phyloP scores from a whole-genome alignment of 78 protist species.

The Speleostelium caveatum region DNA sequence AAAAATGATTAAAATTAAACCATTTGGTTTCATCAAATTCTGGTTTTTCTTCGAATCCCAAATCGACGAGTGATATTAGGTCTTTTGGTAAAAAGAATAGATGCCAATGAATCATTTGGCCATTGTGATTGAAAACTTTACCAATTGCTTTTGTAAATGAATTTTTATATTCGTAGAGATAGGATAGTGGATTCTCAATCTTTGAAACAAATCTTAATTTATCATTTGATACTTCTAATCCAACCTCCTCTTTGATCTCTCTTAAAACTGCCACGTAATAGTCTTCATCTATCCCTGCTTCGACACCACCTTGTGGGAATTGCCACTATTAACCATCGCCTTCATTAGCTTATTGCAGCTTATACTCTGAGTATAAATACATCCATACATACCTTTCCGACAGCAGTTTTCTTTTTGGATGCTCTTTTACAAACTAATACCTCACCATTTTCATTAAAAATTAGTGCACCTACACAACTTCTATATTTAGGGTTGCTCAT shows the following conservation, averaged over 20 bases:
- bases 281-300: constrained; percentile 37
- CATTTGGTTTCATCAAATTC: constrained; percentile 42
- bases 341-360: not conserved
- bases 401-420: constrained; percentile 19
- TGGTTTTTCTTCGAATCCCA: constrained; percentile 31
- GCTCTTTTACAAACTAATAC: constrained; percentile 51
- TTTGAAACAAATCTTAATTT: constrained; percentile 15
- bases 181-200: constrained; percentile 1
- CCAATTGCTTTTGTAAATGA: not conserved
- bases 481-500: constrained; percentile 15
- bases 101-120: constrained; percentile 51
- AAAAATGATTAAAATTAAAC: constrained; percentile 14
- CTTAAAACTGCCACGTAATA: constrained; percentile 45
- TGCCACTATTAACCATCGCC: constrained; percentile 76
- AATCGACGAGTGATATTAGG: not conserved
- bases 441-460: constrained; percentile 43
- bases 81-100: constrained; percentile 15
- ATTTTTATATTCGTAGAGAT: too few relatives aligned
- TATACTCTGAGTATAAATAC: not conserved
- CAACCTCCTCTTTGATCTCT: constrained; percentile 66
- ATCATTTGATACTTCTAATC: constrained; percentile 20
- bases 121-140: not conserved
- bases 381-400: not conserved
- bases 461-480: constrained; percentile 56
- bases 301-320: constrained; percentile 66